Base-by-base conservation (phyloP, 2,329 filamentous ascomycete species). In the Paecilomyces fulvus region DNA sequence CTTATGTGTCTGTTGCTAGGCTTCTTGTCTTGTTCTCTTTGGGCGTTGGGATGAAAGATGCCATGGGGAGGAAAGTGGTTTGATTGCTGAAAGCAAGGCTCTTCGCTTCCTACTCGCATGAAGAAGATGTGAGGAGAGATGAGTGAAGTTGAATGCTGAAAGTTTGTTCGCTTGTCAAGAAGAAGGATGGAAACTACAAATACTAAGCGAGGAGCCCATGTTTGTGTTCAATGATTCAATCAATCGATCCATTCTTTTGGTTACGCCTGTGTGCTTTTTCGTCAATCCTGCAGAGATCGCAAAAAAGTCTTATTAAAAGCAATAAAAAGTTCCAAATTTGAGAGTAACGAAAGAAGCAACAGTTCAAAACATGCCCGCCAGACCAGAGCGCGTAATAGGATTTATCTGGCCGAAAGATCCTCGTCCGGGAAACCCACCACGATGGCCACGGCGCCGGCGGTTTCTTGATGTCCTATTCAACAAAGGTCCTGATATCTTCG, bases 401-500 rank as follows among this genome's bases (percentile, higher is more conserved):
- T 70, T 60, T 60, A 71, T 73, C 57, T 73, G 70, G 70, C 69
- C 69, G 33, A 73, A 71, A 67, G 70, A 72, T 53, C 70, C 68
- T n/a, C 61, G 62, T 8, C 70, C 67, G 2, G 66, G 67, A 48
- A 70, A 71, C 20, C 65, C 67, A 21, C 31, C 58, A 9, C 61
- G 58, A 57, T 72, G 69, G 70, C 62, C 64, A 9, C 61, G 61
- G 9, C 59, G 62, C 52, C 64, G 63, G 64, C 69, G 69, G 5
- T 55, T 76, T 20, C 63, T 65, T 20, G 71, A 77, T 51, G 63
- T 76, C 54, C 48, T 75, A 14, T 69, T 59, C 7, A 69, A 69
- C 33, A 71, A 67, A 55, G 75, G 74, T 1, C 74, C 75, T 11
- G 75, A 77, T 61, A 72, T 77, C 4, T 76, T 71, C 33, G 63